Evolutionary conservation across 768 basidiomycete genomes (phyloP).

Genomic region (Psilocybe tampanensis): DNA sequence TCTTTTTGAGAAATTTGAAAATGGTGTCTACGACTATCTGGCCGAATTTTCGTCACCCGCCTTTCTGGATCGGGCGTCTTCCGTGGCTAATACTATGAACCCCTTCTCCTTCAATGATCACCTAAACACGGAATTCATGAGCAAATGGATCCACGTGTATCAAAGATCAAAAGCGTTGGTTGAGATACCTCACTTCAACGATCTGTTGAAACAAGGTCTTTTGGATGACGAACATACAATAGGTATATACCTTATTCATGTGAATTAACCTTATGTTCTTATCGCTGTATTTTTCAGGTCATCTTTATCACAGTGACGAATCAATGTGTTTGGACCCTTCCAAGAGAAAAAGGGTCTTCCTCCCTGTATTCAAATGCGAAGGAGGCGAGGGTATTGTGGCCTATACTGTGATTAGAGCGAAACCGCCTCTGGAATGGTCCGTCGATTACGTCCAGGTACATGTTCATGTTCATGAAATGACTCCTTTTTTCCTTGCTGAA

Average conservation of each 20-base stretch:
- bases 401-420: background rate
- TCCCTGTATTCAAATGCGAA: background rate
- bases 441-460: too few relatives aligned
- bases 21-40: slow-evolving; percentile 6
- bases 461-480: too few relatives aligned
- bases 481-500: too few relatives aligned
- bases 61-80: background rate
- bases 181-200: background rate
- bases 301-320: too few relatives aligned
- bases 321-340: background rate
- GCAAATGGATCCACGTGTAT: slow-evolving; percentile 2
- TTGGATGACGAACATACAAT: slow-evolving; percentile 3
- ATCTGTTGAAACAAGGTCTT: slow-evolving; percentile 1
- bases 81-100: slow-evolving; percentile 4
- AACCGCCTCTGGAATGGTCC: background rate
- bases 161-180: background rate
- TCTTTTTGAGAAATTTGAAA: background rate
- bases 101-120: slow-evolving; percentile 14
- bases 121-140: slow-evolving; percentile 4
- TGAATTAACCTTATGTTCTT: too few relatives aligned
- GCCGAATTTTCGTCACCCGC: background rate
- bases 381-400: background rate
- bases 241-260: background rate
- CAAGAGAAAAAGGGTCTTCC: background rate
- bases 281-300: too few relatives aligned